Base-by-base conservation (phyloP, 768 basidiomycete genomes). In the Lactarius sp. region DNA sequence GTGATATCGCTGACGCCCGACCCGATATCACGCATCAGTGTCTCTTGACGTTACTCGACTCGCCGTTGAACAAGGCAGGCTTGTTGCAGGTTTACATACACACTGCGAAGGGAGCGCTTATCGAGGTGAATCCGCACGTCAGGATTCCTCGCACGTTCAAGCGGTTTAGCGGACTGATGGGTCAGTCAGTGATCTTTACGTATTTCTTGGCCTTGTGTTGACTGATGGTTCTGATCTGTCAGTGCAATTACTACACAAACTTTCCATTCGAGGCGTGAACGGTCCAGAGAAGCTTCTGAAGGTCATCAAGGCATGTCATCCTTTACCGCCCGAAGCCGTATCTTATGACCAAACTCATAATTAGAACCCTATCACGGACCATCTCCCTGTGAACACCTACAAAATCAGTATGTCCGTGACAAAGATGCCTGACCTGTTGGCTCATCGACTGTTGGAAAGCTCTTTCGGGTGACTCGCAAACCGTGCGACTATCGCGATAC, bases 1-100 rank as follows among this genome's bases (percentile, higher is more conserved):
- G 96, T 72, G 97, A 99, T 76, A 98, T 98, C 65, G 97, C 97
- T 16, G 95, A 98, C 76, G 97, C 97, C n/a, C 80, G 97, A 67
- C 97, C 97, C 2, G 97, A 98, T 76, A 98, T 98, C 71, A 98
- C 97, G 0, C 97, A 99, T 73, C 97, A 98, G 94, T 99, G 97
- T 72, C 84, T 99, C 12, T 78, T 99, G 69, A 99, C 97, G 0
- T 81, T 99, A 7, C 84, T 99, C 61, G 97, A 99, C 77, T 98
- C 96, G 20, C 97, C 97, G 1, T 78, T 99, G 51, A 99, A 99
- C 82, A 98, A 98, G 77, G 92, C 96, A 8, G 97, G 97, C 10
- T 77, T 92, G 33, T 84, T 98, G 12, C 97, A 98, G 75, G 94
- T 99, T 18, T 99, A 96, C 77, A 95, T 99, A 65, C 95, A 98